Conservation (phyloP, 225 moss, liverwort and hornwort genomes). For the Climacium dendroides region DNA sequence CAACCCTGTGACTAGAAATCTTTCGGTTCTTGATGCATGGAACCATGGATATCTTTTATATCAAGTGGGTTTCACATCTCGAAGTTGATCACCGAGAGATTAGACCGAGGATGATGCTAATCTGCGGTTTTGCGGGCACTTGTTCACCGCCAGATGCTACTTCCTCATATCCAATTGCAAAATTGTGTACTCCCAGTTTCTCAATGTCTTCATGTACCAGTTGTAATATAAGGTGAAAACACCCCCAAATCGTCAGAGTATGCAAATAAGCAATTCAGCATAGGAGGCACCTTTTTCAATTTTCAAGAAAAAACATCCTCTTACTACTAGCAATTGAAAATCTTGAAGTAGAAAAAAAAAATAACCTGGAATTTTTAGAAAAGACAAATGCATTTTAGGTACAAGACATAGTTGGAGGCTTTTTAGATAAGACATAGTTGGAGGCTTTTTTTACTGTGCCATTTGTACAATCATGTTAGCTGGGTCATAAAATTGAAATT, state of each 20-base stretch:
- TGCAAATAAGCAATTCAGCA: neutral
- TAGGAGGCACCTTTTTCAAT: neutral
- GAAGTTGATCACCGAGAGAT: too few species aligned
- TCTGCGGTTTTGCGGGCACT: neutral
- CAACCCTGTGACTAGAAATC: too few species aligned
- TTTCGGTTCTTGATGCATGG: neutral
- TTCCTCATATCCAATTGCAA: neutral
- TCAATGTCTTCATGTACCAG: neutral
- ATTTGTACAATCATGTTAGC: accelerated
- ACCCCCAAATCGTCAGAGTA: too few species aligned
- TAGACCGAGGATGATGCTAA: neutral
- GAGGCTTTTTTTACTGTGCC: too few species aligned
- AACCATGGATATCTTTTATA: neutral
- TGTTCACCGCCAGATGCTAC: neutral
- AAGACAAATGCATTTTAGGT: too few species aligned
- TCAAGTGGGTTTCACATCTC: neutral
- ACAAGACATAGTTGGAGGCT: too few species aligned
- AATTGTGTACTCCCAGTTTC: neutral
- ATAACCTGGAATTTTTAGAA: too few species aligned
- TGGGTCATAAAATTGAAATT: too few species aligned
- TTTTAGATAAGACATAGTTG: too few species aligned
- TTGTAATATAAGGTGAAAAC: neutral
- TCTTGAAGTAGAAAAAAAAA: too few species aligned
- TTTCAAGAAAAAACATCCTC: too few species aligned
- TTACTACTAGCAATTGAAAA: neutral